Conservation (phyloP, 2,329 filamentous ascomycete species). For the Biscogniauxia marginata region DNA sequence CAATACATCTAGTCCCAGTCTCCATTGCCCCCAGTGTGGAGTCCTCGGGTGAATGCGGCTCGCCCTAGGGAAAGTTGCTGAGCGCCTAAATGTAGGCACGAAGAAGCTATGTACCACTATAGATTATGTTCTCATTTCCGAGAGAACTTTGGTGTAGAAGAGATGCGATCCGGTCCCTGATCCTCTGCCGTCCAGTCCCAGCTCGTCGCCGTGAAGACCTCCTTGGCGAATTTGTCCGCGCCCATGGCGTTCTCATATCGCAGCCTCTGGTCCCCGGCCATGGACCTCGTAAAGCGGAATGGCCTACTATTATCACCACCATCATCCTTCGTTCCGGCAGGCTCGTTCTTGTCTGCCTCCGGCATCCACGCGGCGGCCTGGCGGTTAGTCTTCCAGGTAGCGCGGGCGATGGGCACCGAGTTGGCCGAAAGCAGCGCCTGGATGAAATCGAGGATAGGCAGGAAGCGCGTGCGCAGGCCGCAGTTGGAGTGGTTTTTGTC, state of each 20-base stretch:
- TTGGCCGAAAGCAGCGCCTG: slow-evolving; percentile 53
- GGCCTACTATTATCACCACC: slow-evolving; percentile 16
- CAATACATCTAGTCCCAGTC: too few species aligned
- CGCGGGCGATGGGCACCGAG: slow-evolving; percentile 43
- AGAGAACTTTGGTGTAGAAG: slow-evolving; percentile 26
- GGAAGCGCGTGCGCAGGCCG: slow-evolving; percentile 62
- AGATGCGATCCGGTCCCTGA: slow-evolving; percentile 21
- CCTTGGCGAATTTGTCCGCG: slow-evolving; percentile 49
- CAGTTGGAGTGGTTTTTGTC: slow-evolving; percentile 73
- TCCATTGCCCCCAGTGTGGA: too few species aligned
- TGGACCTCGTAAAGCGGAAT: slow-evolving; percentile 51
- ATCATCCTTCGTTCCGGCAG: slow-evolving; percentile 15
- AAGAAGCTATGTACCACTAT: too few species aligned
- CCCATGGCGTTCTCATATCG: slow-evolving; percentile 49
- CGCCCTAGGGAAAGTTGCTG: too few species aligned
- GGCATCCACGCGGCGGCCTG: slow-evolving; percentile 41
- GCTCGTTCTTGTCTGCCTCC: slow-evolving; percentile 9
- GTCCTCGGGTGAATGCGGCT: too few species aligned
- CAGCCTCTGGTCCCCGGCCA: slow-evolving; percentile 50
- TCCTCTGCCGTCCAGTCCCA: slow-evolving; percentile 62
- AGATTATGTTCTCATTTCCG: slow-evolving; percentile 21
- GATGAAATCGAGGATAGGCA: slow-evolving; percentile 66
- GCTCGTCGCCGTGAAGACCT: slow-evolving; percentile 53
- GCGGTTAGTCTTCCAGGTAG: slow-evolving; percentile 46
- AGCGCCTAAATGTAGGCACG: too few species aligned